phyloP scores from a whole-genome alignment of 2,329 filamentous ascomycete genomes.

The Fusarium kyushuense region DNA sequence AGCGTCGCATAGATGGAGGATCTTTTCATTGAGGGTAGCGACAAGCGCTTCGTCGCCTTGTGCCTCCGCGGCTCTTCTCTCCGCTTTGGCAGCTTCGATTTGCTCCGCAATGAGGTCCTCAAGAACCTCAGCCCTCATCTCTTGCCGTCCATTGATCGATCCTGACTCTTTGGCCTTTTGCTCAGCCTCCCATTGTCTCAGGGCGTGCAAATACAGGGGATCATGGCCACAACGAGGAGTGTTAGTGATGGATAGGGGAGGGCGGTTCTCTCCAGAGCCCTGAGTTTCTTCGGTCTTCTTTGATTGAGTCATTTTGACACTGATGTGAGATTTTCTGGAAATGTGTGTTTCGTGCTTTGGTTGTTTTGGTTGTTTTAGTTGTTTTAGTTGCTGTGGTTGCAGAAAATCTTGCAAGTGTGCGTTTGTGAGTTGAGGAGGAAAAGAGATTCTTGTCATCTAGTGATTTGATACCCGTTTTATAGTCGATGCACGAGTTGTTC shows the following conservation, averaged over 20 bases:
- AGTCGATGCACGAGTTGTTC: background rate
- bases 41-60: no score
- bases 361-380: no score
- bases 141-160: background rate
- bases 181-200: background rate
- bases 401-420: background rate
- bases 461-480: background rate
- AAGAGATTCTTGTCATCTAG: background rate
- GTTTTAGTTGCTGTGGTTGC: background rate
- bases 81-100: background rate
- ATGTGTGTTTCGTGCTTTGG: background rate
- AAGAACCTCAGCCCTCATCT: background rate
- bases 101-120: background rate
- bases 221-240: background rate
- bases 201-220: background rate
- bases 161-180: background rate
- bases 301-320: background rate
- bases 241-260: background rate
- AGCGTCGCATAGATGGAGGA: no score
- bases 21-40: no score
- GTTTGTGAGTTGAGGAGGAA: background rate
- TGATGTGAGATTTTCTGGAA: background rate
- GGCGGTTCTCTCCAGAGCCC: background rate
- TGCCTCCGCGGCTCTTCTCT: background rate
- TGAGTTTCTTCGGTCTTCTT: background rate